Conservation (phyloP, 805 yeast species). For the Schizosaccharomyces lindneri region DNA sequence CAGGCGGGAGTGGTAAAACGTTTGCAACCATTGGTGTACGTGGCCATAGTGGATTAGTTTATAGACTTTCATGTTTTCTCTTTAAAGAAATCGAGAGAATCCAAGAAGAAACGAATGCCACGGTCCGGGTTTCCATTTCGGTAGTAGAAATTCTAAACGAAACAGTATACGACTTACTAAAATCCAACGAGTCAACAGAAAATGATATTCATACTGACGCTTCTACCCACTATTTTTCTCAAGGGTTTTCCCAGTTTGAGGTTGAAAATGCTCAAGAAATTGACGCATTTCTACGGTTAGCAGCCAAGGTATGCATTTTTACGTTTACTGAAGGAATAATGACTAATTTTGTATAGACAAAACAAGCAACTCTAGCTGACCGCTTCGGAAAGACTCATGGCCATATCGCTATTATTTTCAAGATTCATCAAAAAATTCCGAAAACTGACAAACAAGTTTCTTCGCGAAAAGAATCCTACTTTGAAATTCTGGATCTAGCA, state of each 20-base stretch:
- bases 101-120: not conserved
- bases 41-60: not conserved
- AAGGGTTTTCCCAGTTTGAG: not conserved
- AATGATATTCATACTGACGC: not conserved
- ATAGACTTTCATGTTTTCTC: not conserved
- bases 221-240: not conserved
- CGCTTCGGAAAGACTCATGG: too few relatives aligned
- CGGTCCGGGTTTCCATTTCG: not conserved
- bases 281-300: not conserved
- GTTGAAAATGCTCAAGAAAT: not conserved
- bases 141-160: not conserved
- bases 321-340: too few relatives aligned
- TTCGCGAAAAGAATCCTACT: not conserved
- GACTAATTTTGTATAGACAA: too few relatives aligned
- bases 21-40: not conserved
- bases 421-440: too few relatives aligned
- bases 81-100: not conserved
- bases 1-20: not conserved
- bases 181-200: not conserved
- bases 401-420: too few relatives aligned
- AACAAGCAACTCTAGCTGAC: too few relatives aligned
- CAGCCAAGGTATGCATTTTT: not conserved
- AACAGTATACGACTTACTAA: not conserved
- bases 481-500: not conserved
- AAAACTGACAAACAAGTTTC: too few relatives aligned